A percentile compares a stretch with the other conserved stretches of the same genome.
These are phyloP conservation scores for Ormosia emarginata DNA, from an alignment of 306 rosid genomes.

Conservation along the genomic window DNA sequence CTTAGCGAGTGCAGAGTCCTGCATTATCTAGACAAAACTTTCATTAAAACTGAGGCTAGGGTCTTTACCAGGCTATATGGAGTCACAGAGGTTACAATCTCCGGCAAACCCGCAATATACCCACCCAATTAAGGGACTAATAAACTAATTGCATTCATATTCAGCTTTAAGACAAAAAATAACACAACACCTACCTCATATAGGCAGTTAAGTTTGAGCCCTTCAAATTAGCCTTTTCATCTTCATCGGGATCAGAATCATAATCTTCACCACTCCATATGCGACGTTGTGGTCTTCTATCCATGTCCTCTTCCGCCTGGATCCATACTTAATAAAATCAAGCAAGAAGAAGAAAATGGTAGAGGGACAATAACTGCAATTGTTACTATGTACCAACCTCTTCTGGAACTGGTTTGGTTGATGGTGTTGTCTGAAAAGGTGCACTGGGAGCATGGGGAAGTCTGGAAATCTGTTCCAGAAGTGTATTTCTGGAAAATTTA, in stretches of 20 bases:
- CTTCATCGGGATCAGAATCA: constrained; percentile 81
- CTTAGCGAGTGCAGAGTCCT: background rate
- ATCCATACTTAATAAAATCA: constrained; percentile 31
- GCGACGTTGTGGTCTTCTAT: constrained; percentile 70
- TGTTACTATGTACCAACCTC: constrained; percentile 44
- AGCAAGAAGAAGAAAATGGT: constrained; percentile 7
- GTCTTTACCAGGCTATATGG: background rate
- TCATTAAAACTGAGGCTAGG: background rate
- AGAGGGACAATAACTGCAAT: background rate
- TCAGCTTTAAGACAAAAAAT: background rate
- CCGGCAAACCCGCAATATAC: background rate
- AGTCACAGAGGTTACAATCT: background rate
- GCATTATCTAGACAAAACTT: background rate
- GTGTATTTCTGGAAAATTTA: constrained; percentile 37
- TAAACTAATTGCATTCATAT: background rate
- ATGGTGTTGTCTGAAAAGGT: constrained; percentile 72
- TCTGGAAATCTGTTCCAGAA: constrained; percentile 73
- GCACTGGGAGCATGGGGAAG: constrained; percentile 80
- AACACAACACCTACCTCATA: constrained; percentile 34
- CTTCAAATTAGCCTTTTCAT: constrained; percentile 26
- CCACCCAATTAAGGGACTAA: background rate
- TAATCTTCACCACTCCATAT: constrained; percentile 77
- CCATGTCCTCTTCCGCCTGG: constrained; percentile 71
- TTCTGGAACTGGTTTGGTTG: constrained; percentile 58
- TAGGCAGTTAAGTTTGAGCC: constrained; percentile 20